phyloP scores from a whole-genome alignment of 768 basidiomycete genomes.

The Antrodiella citrinella region DNA sequence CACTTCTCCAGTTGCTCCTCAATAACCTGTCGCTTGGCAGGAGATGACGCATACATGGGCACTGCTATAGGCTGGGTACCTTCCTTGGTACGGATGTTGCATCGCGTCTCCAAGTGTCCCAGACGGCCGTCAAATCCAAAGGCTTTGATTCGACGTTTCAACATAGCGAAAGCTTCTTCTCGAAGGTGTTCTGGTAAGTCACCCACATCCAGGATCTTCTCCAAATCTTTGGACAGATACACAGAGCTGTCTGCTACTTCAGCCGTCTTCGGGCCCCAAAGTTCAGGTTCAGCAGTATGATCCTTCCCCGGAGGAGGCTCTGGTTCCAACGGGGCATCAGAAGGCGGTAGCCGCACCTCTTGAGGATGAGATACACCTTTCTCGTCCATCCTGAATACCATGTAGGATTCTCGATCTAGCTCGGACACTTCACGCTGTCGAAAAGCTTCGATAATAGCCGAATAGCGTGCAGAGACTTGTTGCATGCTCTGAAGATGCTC shows the following conservation, averaged over 20 bases:
- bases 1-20: slow-evolving; percentile 20
- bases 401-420: too few relatives aligned
- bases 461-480: too few relatives aligned
- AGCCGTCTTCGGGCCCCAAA: slow-evolving; percentile 5
- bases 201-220: slow-evolving; percentile 1
- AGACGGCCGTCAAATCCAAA: background rate
- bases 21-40: slow-evolving; percentile 1
- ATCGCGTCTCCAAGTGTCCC: background rate
- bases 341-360: too few relatives aligned
- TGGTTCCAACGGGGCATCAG: too few relatives aligned
- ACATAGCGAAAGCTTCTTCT: background rate
- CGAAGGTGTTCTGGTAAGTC: slow-evolving; percentile 1
- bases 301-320: too few relatives aligned
- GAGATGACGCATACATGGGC: slow-evolving; percentile 7
- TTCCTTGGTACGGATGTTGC: background rate
- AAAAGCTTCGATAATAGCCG: too few relatives aligned
- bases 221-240: slow-evolving; percentile 1
- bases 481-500: too few relatives aligned
- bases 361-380: too few relatives aligned
- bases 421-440: too few relatives aligned
- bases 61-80: background rate
- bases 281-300: too few relatives aligned
- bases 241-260: background rate
- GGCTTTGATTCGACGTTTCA: background rate
- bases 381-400: too few relatives aligned